Percentiles rank a stretch among this genome's conserved stretches.
These are phyloP conservation scores for Podila clonocystis DNA, from an alignment of 192 early-diverging fungal genomes.

Conservation along the genomic window DNA sequence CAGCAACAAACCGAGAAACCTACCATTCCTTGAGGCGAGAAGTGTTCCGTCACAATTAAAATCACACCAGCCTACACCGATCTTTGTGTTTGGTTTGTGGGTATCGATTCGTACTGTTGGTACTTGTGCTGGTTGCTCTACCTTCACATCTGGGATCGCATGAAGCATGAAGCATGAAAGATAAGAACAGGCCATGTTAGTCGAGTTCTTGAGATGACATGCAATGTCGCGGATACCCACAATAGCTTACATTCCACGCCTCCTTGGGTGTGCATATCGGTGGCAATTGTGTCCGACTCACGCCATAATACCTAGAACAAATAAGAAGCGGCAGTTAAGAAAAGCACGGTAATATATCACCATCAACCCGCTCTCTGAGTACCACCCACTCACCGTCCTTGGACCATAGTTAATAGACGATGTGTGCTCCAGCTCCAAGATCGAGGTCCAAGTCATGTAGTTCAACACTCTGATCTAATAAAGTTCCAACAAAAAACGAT, in stretches of 20 bases:
- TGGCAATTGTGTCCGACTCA: constrained; percentile 25
- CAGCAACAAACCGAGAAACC: not conserved
- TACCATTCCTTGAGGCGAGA: constrained; percentile 79
- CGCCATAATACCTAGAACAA: constrained; percentile 13
- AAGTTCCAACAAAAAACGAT: not conserved
- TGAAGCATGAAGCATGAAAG: not conserved
- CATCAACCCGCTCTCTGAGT: not conserved
- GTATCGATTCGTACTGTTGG: constrained; percentile 65
- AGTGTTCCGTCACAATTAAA: constrained; percentile 72
- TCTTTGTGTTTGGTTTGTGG: constrained; percentile 76
- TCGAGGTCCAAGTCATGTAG: constrained; percentile 74
- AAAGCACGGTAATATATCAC: too few species aligned
- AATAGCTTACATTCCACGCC: constrained; percentile 32
- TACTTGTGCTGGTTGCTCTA: constrained; percentile 66
- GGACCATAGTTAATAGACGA: constrained; percentile 38
- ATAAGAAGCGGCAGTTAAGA: not conserved
- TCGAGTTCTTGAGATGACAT: too few species aligned
- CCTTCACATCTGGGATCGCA: constrained; percentile 59
- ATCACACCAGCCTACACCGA: constrained; percentile 73
- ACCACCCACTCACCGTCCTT: constrained; percentile 18
- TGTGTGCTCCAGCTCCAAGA: constrained; percentile 71
- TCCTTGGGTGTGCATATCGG: constrained; percentile 48
- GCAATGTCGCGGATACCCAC: too few species aligned
- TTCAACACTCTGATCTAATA: constrained; percentile 73
- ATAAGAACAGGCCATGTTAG: too few species aligned